These are phyloP conservation scores for Claviceps digitariae DNA, from an alignment of 2,329 filamentous ascomycete species.

Conservation along the genomic window DNA sequence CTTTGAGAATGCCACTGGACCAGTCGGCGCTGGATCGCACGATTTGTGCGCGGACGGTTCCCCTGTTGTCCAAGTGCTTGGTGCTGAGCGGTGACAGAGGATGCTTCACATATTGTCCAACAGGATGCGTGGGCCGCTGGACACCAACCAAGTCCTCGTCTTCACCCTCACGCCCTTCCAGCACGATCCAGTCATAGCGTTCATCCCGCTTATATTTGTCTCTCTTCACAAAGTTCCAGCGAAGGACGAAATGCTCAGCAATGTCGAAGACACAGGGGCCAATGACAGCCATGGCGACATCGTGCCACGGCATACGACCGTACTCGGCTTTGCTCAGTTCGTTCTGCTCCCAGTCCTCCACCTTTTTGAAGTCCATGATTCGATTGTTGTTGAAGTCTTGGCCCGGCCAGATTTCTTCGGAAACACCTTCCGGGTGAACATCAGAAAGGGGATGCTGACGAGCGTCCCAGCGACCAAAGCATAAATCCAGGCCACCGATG, in stretches of 20 bases:
- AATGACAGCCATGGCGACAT: slow-evolving; percentile 83
- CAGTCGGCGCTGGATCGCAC: slow-evolving; percentile 87
- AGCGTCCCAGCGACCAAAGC: slow-evolving; percentile 88
- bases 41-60: slow-evolving; percentile 68
- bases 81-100: slow-evolving; percentile 55
- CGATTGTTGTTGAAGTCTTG: slow-evolving; percentile 98
- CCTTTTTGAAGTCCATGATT: slow-evolving; percentile 87
- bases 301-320: slow-evolving; percentile 97
- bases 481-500: slow-evolving; percentile 86
- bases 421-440: slow-evolving; percentile 70
- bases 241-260: slow-evolving; percentile 83
- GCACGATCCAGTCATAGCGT: slow-evolving; percentile 69
- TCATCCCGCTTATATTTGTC: slow-evolving; percentile 93
- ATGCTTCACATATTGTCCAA: slow-evolving; percentile 76
- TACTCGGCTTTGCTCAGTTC: slow-evolving; percentile 83
- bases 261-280: slow-evolving; percentile 88
- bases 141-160: slow-evolving; percentile 81
- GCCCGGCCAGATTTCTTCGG: slow-evolving; percentile 79
- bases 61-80: slow-evolving; percentile 51
- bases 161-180: slow-evolving; percentile 62
- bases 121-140: slow-evolving; percentile 76
- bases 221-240: slow-evolving; percentile 94
- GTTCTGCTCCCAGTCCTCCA: slow-evolving; percentile 85
- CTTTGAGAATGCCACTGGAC: slow-evolving; percentile 78
- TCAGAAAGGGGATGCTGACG: slow-evolving; percentile 78